phyloP scores from a whole-genome alignment of 345 rosid species.

The Cardamine occulta region DNA sequence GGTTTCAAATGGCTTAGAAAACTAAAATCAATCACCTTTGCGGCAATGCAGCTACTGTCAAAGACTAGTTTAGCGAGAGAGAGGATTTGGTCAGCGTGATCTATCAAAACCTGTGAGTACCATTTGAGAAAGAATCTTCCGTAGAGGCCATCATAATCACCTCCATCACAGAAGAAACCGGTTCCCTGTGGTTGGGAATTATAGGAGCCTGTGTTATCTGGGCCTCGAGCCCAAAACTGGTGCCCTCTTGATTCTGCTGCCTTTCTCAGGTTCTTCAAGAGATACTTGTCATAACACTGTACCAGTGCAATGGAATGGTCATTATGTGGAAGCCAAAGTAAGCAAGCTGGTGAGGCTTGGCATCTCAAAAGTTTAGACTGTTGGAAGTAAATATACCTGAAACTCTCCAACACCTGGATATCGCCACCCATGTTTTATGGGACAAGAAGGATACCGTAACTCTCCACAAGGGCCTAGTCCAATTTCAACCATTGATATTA shows the following conservation, averaged over 20 bases:
- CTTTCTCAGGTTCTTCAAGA: conserved; percentile 74
- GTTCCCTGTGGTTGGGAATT: conserved; percentile 88
- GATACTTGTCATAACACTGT: conserved; percentile 92
- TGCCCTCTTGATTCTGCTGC: conserved; percentile 87
- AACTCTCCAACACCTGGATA: conserved; percentile 99
- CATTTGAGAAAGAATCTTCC: conserved; percentile 97
- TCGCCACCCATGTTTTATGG: conserved; percentile 98
- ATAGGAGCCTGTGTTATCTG: conserved; percentile 87
- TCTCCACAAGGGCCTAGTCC: conserved; percentile 99
- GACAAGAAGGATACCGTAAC: conserved; percentile 89
- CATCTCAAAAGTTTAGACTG: conserved; percentile 22
- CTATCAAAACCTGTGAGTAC: conserved; percentile 79
- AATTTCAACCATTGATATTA: conserved; percentile 79
- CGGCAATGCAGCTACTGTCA: conserved; percentile 69
- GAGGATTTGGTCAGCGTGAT: conserved; percentile 82
- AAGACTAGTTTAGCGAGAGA: conserved; percentile 87
- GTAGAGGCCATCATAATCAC: conserved; percentile 86
- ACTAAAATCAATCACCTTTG: conserved; percentile 64
- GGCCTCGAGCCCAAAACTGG: conserved; percentile 83
- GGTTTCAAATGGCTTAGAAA: conserved; percentile 27
- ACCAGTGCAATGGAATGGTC: conserved; percentile 25
- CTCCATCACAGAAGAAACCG: conserved; percentile 95
- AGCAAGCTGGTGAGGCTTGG: conserved; percentile 22
- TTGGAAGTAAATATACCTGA: conserved; percentile 60
- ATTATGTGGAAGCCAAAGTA: conserved; percentile 27